Evolutionary conservation across 176 grass and related monocot species (phyloP), one percentile per base, ranked within the genome.

Genomic region (Neostapfia colusana): DNA sequence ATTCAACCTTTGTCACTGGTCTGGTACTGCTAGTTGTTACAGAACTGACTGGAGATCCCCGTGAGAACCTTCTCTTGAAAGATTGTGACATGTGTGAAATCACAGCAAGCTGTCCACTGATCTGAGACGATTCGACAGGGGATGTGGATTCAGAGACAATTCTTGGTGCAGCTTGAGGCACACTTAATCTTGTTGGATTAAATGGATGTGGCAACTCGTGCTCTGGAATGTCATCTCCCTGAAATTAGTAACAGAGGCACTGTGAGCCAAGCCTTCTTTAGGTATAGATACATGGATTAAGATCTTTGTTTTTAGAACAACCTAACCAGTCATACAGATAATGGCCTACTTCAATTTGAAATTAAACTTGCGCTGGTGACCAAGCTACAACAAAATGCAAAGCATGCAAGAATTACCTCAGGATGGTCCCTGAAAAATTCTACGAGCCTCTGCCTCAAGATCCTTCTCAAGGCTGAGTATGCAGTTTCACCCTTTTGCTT

Each of bases 161-260:
- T 67, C 55, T 63, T 83, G 67, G 69, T 17, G 62, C 15, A 34
- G 23, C 39, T 69, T 63, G 75, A 20, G 63, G 56, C 28, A 24
- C 38, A 11, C 37, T 81, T 12, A 46, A 43, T 56, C 58, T 85
- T 69, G 80, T 45, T 45, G 43, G 80, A 42, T 73, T 89, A 77
- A 90, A 97, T 70, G 88, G 93, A 83, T 90, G 65, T 7, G 93
- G 93, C 76, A 97, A 64, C 25, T 93, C 79, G 27, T 88, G 87
- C 57, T 87, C 85, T 4, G 93, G 90, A 82, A 97, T 88, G 31
- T 89, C 88, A 85, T 84, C 81, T 85, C 76, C 93, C 93, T 97
- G 90, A 43, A 57, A 74, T 56, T 81, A 67, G 43, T 26, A 76
- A 53, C 55, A 77, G 31, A 54, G 12, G 4, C 12, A 63, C 46